Base-by-base conservation (phyloP, 2,329 filamentous ascomycete genomes). In the Aaosphaeria pasadenensis region DNA sequence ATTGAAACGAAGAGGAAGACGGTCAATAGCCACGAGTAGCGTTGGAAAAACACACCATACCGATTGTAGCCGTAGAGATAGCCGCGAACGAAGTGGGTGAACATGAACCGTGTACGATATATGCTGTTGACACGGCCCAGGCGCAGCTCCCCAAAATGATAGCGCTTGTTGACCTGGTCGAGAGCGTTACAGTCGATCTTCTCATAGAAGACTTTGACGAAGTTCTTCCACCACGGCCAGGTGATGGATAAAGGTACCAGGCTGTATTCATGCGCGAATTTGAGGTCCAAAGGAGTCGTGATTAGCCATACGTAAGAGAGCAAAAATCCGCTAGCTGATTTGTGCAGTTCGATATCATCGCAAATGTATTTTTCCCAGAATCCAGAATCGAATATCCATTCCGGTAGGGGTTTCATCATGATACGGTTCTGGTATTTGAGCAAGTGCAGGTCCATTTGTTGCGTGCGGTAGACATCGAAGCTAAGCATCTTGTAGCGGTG, bases 51-150 rank as follows among this genome's bases (percentile, higher is more conserved):
- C 28, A 67, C 61, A 4, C 62, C 65, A 45, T 71, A 71, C 48
- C 67, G 64, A 36, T 71, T 70, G 51, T 71, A 71, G 3, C 65
- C 65, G 43, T 71, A 71, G 9, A 71, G 45, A 42, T 71, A 71
- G 4, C 69, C 69, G 13, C 68, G 63, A 1, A 71, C 64, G 36
- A 70, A 71, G 44, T 71, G 61, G 30, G 61, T 64, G 36, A 42
- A 45, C 30, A 61, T 54, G 53, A 59, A 68, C 24, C 64, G 59
- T 4, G 53, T 60, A 30, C 69, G 60, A 47, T 71, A 71, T 28
- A 64, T 67, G 7, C 57, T 54, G 43, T 71, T 71, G 43, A 71
- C 64, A 9, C 69, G 54, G 0, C 65, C 61, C 1, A 71, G 53
- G 0, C 66, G 54, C 31, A 70, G 46, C 39, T 70, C 68, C 11